These are phyloP conservation scores for Dendrothele bispora DNA, from an alignment of 768 basidiomycete species.

Conservation along the genomic window DNA sequence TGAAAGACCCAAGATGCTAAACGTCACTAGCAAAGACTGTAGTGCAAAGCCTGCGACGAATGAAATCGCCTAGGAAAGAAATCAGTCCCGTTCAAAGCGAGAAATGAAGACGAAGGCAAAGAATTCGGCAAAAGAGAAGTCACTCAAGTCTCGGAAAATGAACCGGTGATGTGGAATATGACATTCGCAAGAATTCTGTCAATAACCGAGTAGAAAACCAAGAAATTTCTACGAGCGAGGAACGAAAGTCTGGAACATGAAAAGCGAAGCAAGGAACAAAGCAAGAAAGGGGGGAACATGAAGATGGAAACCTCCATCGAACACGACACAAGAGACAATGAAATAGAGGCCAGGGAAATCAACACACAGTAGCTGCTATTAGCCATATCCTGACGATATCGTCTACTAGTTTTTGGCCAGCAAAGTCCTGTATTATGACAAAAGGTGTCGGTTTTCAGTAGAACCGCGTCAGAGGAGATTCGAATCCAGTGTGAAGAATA, in stretches of 20 bases:
- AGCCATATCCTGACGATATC: slow-evolving; percentile 42
- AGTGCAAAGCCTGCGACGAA: slow-evolving; percentile 57
- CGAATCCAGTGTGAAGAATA: neutral
- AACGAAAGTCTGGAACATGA: too few relatives aligned
- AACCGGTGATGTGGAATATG: too few relatives aligned
- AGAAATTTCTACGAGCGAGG: too few relatives aligned
- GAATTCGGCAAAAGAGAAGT: too few relatives aligned
- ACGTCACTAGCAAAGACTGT: slow-evolving; percentile 57
- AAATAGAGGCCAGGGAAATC: neutral
- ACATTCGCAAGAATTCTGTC: too few relatives aligned
- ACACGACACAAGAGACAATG: neutral
- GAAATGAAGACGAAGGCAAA: too few relatives aligned
- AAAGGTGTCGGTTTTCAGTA: neutral
- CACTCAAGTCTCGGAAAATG: too few relatives aligned
- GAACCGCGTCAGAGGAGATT: neutral
- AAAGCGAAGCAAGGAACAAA: too few relatives aligned
- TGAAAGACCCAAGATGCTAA: slow-evolving; percentile 43
- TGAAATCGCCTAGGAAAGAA: slow-evolving; percentile 41
- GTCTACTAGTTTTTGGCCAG: slow-evolving; percentile 57
- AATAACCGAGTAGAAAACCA: too few relatives aligned
- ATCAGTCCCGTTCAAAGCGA: neutral
- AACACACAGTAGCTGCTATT: slow-evolving; percentile 46
- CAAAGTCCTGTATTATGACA: slow-evolving; percentile 51
- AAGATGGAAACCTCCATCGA: neutral
- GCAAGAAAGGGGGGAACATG: too few relatives aligned